Evolutionary conservation across 2,329 filamentous ascomycete species (phyloP), one percentile per base, ranked within the genome.

Genomic region (Aureobasidium sp.): DNA sequence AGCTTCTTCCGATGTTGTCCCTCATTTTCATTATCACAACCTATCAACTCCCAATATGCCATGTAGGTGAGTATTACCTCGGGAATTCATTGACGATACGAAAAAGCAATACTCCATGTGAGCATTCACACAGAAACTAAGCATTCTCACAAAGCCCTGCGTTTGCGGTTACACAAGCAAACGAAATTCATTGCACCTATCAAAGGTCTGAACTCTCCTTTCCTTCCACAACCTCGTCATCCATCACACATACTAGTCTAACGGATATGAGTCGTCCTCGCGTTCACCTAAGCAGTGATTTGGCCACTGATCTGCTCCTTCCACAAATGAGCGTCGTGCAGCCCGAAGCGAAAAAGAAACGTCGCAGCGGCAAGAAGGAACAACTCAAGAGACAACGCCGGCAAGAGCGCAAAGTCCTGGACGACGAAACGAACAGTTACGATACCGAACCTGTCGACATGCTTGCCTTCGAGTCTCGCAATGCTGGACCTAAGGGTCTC

Each of bases 401-500:
- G 29, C 34, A 25, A 44, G 25, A 44, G 42, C 42, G 31, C 11
- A 31, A 48, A 14, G 2, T 1, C 5, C 29, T 27, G 14, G 11
- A n/a, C 7, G 5, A 39, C 20, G 14, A 27, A 8, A 44, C n/a
- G 31, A 15, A 36, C 9, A 9, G 7, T 14, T 42, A 48, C 12
- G n/a, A 37, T 20, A n/a, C 9, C 14, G 31, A 34, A n/a, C 7
- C 14, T n/a, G 9, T 36, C 27, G 29, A 51, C 5, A 25, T 11
- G 4, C 47, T 34, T 37, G 36, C 42, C 14, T 61, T 44, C 39
- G 51, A 57, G 36, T 8, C 48, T 34, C 42, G 49, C 11, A 22
- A 42, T 3, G 49, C 42, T 4, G 49, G 20, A 48, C 58, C 63
- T 31, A 70, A 68, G 42, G 69, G 69, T 17, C 31, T 65, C 8